Evolutionary conservation across 139 green algal species (phyloP).

Genomic region (Volvox reticuliferus): DNA sequence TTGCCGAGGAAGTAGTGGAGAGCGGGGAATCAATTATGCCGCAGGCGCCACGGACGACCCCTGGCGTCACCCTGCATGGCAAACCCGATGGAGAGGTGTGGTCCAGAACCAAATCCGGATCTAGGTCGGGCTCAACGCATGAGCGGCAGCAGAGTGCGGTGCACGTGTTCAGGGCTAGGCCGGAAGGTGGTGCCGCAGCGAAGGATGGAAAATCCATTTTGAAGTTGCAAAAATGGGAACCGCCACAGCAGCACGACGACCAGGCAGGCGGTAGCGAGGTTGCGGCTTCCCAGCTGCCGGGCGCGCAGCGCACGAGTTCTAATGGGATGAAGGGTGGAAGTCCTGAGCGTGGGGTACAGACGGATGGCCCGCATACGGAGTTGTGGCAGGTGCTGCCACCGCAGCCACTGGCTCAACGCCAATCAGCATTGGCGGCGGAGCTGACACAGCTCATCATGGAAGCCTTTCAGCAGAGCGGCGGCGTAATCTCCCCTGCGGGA

Average conservation of each 20-base stretch:
- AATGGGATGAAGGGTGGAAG: too few species aligned
- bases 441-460: slow-evolving; percentile 44
- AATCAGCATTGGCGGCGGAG: slow-evolving; percentile 10
- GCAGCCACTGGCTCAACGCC: neutral
- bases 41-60: neutral
- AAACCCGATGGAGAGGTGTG: neutral
- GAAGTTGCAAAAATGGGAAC: too few species aligned
- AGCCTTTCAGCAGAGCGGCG: slow-evolving; percentile 43
- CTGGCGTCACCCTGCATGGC: neutral
- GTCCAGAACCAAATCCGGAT: neutral
- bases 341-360: too few species aligned
- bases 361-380: too few species aligned
- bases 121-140: neutral
- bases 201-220: too few species aligned
- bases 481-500: slow-evolving; percentile 1
- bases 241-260: too few species aligned
- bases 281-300: neutral
- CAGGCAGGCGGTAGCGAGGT: too few species aligned
- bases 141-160: too few species aligned
- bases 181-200: too few species aligned
- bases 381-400: neutral
- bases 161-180: too few species aligned
- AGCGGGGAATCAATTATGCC: neutral
- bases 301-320: too few species aligned
- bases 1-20: slow-evolving; percentile 2